Evolutionary conservation across 768 basidiomycete species (phyloP).

Genomic region (Mycena galericulata): DNA sequence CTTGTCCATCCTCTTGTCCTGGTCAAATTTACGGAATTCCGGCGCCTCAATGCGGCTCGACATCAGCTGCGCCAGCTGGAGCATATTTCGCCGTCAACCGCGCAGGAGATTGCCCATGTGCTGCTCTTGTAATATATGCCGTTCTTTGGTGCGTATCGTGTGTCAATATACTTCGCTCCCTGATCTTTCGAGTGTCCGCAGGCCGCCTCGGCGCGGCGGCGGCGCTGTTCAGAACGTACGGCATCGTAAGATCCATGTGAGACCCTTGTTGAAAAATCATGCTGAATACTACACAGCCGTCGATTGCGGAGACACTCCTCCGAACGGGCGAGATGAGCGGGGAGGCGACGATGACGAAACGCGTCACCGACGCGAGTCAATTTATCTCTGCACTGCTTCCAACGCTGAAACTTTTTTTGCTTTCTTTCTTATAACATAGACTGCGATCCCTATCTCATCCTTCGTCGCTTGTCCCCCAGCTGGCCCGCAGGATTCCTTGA

Average conservation of each 20-base stretch:
- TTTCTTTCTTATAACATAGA: not conserved
- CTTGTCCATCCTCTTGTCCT: no score
- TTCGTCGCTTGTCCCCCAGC: not conserved
- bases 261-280: not conserved
- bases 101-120: not conserved
- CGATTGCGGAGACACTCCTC: not conserved
- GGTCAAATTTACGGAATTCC: not conserved
- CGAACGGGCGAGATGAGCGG: not conserved
- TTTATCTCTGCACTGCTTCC: no score
- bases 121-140: not conserved
- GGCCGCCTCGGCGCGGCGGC: not conserved
- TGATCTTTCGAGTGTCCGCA: not conserved
- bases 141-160: not conserved
- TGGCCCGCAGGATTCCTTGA: not conserved
- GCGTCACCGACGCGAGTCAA: not conserved
- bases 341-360: not conserved
- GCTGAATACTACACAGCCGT: not conserved
- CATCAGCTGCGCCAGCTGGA: not conserved
- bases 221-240: not conserved
- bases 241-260: not conserved
- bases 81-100: not conserved
- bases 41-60: not conserved
- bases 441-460: not conserved
- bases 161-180: not conserved
- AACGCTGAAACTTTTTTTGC: no score